Conservation (phyloP, 257 asterid species). For the Henckelia pumila region DNA sequence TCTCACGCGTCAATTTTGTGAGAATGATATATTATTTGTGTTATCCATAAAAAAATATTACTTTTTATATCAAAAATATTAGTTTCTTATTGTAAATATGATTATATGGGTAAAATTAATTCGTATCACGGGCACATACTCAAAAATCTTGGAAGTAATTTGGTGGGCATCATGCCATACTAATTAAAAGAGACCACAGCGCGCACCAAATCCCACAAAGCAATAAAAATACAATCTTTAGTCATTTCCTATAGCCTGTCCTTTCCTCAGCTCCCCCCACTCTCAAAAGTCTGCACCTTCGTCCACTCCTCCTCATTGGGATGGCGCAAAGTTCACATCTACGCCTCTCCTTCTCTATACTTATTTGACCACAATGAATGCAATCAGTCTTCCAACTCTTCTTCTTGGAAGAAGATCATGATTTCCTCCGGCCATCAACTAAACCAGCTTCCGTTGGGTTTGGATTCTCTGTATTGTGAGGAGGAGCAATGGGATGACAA, state of each 20-base stretch:
- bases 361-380: conserved; percentile 25
- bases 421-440: conserved; percentile 33
- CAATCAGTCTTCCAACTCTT: conserved; percentile 19
- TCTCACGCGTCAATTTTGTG: too few species aligned
- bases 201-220: not conserved
- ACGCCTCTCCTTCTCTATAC: conserved; percentile 22
- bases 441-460: conserved; percentile 29
- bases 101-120: too few species aligned
- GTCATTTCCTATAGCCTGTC: not conserved
- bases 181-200: not conserved
- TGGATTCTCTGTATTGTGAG: conserved; percentile 48
- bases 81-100: too few species aligned
- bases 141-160: too few species aligned
- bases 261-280: not conserved
- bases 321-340: conserved; percentile 30
- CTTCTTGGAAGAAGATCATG: conserved; percentile 51
- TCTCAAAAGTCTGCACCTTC: not conserved
- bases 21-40: too few species aligned
- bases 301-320: not conserved
- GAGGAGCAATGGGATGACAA: conserved; percentile 41
- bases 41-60: too few species aligned
- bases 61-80: too few species aligned
- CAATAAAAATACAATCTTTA: not conserved
- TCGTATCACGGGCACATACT: too few species aligned
- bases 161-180: not conserved